Evolutionary conservation across 805 yeast species (phyloP), one percentile per base, ranked within the genome.

Genomic region (Ogataea naganishii): DNA sequence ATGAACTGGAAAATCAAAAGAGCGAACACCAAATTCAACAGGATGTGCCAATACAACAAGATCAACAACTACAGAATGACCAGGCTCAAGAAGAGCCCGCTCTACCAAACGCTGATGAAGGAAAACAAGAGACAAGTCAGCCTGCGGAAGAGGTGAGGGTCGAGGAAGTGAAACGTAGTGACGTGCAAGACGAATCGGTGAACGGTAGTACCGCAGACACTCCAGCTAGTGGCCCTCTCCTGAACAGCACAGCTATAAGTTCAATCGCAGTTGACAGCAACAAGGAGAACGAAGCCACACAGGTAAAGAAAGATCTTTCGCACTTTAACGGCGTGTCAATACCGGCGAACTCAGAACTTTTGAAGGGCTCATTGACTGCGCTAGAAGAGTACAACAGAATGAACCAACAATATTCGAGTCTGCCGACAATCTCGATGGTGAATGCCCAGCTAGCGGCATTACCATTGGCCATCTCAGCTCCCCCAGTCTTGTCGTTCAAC

Each of bases 361-460:
- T 56, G 34, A 51, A 44, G 14, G 33, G 41, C 13, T 35, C 32
- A 6, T 14, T 26, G 10, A 12, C 20, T 11, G 43, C 43, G 7
- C 20, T 34, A 17, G 32, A 33, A 12, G 30, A 25, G 14, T 41
- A 41, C 23, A 28, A 15, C n/a, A 28, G 28, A 11, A 24, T 24
- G 21, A 45, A 40, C 19, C 38, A 40, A 14, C 34, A 34, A 12
- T 29, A 38, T 8, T 18, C 40, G 20, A 33, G 20, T 8, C 43
- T 38, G 13, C 47, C 48, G 2, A n/a, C 37, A 22, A 38, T 42
- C 8, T 42, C 42, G 22, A 33, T 53, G 9, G 44, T 47, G 2
- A 49, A 53, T 27, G 75, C 76, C 0, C 80, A 75, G 43, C 47
- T 75, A 23, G 70, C 78, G 1, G 75, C 80, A 2, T 53, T 77